Conservation (phyloP, 2,329 filamentous ascomycete genomes). For the Fusarium neocosmosporiellum region DNA sequence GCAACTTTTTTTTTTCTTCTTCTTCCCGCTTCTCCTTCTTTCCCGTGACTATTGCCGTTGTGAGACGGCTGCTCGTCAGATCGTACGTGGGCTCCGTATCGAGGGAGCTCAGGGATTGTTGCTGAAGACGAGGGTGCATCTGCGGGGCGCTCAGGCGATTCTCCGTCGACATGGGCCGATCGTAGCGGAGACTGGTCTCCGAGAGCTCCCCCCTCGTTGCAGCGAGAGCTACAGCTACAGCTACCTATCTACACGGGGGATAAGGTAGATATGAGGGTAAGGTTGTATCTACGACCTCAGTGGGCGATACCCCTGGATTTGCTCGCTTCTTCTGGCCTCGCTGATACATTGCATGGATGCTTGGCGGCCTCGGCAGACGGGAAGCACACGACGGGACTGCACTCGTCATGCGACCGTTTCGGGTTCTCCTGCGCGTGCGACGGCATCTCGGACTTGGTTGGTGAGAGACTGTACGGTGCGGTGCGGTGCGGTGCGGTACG, state of each 20-base stretch:
- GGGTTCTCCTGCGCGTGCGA: neutral
- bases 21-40: neutral
- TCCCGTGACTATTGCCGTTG: neutral
- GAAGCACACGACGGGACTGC: neutral
- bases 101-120: constrained; percentile 11
- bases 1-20: neutral
- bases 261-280: neutral
- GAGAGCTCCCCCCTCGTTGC: constrained; percentile 12
- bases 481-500: neutral
- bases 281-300: neutral
- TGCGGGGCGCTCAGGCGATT: constrained; percentile 42
- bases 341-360: neutral
- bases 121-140: constrained; percentile 21
- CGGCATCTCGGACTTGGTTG: constrained; percentile 9
- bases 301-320: neutral
- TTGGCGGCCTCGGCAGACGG: neutral
- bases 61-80: constrained; percentile 5
- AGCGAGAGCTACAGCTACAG: neutral
- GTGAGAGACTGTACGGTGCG: constrained; percentile 8
- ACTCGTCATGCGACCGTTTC: constrained; percentile 2
- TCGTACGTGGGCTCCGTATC: constrained; percentile 23
- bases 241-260: neutral
- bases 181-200: constrained; percentile 27
- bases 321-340: neutral
- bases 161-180: constrained; percentile 42